These are phyloP conservation scores for Collybiopsis confluens DNA, from an alignment of 768 basidiomycete genomes.

Conservation along the genomic window DNA sequence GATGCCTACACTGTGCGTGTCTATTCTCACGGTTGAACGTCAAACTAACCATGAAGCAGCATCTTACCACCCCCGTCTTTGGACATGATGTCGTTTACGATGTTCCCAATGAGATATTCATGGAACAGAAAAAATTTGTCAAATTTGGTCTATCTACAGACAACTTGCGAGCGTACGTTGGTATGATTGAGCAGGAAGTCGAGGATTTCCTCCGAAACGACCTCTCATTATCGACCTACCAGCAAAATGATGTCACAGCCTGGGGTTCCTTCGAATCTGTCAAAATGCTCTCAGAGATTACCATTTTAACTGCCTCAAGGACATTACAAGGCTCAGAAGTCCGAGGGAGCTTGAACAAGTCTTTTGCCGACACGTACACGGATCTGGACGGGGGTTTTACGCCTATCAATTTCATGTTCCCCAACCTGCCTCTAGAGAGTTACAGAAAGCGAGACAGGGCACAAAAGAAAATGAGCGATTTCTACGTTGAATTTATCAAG, in stretches of 20 bases:
- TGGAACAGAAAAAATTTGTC: slow-evolving; percentile 99
- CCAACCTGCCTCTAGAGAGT: slow-evolving; percentile 85
- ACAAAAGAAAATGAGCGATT: slow-evolving; percentile 89
- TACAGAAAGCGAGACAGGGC: slow-evolving; percentile 88
- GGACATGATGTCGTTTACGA: slow-evolving; percentile 98
- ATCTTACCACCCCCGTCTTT: slow-evolving; percentile 91
- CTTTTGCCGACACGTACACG: slow-evolving; percentile 78
- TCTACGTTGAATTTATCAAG: slow-evolving; percentile 84
- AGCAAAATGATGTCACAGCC: slow-evolving; percentile 61
- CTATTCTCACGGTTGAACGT: slow-evolving; percentile 1
- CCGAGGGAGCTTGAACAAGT: slow-evolving; percentile 69
- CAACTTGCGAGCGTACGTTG: slow-evolving; percentile 81
- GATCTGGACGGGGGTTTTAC: slow-evolving; percentile 97
- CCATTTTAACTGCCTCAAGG: slow-evolving; percentile 89
- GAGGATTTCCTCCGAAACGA: slow-evolving; percentile 69
- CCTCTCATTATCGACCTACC: slow-evolving; percentile 54
- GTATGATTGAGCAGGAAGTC: slow-evolving; percentile 76
- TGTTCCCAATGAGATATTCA: slow-evolving; percentile 90
- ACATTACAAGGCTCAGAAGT: slow-evolving; percentile 95
- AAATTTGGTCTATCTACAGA: slow-evolving; percentile 93
- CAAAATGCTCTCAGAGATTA: slow-evolving; percentile 78
- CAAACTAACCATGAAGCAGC: slow-evolving; percentile 40
- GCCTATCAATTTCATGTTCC: slow-evolving; percentile 93
- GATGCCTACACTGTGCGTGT: slow-evolving; percentile 84
- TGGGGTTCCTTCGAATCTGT: slow-evolving; percentile 79